These are phyloP conservation scores for Sugiyamaella chiloensis DNA, from an alignment of 805 yeast genomes.

Conservation along the genomic window DNA sequence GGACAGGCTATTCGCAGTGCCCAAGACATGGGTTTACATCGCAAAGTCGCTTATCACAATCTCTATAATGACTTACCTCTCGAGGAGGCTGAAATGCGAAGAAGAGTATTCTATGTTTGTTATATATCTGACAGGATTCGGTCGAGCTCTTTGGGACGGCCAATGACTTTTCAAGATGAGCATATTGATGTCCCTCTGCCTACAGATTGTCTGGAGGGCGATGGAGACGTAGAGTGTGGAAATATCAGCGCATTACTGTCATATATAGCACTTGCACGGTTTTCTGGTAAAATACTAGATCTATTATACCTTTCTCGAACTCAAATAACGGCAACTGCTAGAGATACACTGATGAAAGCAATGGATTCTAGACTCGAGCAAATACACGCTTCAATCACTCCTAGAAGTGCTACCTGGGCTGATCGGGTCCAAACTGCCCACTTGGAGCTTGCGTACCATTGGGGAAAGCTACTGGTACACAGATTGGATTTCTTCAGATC, in stretches of 20 bases:
- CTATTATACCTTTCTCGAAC: not conserved
- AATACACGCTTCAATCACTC: not conserved
- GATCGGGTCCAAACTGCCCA: not conserved
- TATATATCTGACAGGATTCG: slow-evolving; percentile 1
- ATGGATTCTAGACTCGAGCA: not conserved
- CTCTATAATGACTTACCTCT: not conserved
- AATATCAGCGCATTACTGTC: not conserved
- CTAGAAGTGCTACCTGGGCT: not conserved
- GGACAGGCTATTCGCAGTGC: not conserved
- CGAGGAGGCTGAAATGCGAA: not conserved
- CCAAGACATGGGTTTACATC: not conserved
- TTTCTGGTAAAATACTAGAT: not conserved
- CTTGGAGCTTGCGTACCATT: not conserved
- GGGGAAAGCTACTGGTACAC: not conserved
- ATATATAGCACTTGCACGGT: not conserved
- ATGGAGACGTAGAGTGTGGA: not conserved
- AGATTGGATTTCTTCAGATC: not conserved
- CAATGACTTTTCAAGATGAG: not conserved
- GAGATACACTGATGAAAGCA: not conserved
- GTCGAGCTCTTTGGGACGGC: not conserved
- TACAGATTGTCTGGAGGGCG: not conserved
- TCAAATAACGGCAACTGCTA: not conserved
- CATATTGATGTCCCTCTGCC: not conserved
- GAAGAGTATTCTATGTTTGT: not conserved
- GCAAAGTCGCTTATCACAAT: not conserved